Percentiles rank a stretch among this genome's conserved stretches.
phyloP scores from a whole-genome alignment of 331 rosid species.

The Rhamnella rubrinervis region DNA sequence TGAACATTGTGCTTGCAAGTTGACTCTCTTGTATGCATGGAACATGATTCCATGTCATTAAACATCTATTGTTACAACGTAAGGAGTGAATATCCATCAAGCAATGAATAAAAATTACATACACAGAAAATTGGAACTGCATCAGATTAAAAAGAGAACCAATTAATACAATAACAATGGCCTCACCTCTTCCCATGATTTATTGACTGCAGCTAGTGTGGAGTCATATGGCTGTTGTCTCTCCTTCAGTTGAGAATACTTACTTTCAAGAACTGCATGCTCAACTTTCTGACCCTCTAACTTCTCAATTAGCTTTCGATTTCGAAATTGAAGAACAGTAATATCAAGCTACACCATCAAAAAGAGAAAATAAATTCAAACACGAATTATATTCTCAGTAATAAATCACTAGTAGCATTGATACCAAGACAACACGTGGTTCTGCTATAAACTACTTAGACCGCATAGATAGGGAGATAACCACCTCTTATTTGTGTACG shows the following conservation, averaged over 20 bases:
- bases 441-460: neutral
- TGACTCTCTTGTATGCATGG: constrained; percentile 41
- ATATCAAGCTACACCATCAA: constrained; percentile 69
- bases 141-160: constrained; percentile 18
- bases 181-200: constrained; percentile 74
- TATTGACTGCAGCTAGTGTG: constrained; percentile 59
- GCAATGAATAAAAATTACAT: constrained; percentile 11
- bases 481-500: neutral
- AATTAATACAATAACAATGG: constrained; percentile 8
- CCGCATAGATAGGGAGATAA: neutral
- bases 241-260: constrained; percentile 56
- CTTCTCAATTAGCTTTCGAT: constrained; percentile 85
- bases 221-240: constrained; percentile 67
- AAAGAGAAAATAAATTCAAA: constrained; percentile 21
- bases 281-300: constrained; percentile 90
- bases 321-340: constrained; percentile 83
- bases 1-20: constrained; percentile 35
- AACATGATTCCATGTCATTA: constrained; percentile 59
- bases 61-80: constrained; percentile 45
- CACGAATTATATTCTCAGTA: too few species aligned
- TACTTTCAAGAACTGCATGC: constrained; percentile 55
- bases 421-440: neutral
- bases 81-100: constrained; percentile 23
- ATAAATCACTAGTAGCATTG: neutral
- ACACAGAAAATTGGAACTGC: constrained; percentile 7